Evolutionary conservation across 2,329 filamentous ascomycete species (phyloP).

Genomic region (Alternaria gansuensis): DNA sequence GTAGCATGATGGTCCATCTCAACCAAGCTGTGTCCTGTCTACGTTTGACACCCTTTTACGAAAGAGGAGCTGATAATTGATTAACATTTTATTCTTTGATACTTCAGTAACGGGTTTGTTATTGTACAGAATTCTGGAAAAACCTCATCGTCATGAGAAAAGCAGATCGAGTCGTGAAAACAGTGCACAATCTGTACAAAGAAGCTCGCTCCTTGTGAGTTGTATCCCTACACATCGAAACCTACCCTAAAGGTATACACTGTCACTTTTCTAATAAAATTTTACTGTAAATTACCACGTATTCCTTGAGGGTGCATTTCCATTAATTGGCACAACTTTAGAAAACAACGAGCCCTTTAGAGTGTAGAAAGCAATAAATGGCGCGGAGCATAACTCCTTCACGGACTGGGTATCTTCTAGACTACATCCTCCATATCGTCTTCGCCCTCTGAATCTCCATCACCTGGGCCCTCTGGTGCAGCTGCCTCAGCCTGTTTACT

Average conservation of each 20-base stretch:
- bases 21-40: not conserved
- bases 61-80: no score
- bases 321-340: no score
- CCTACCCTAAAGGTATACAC: not conserved
- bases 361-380: no score
- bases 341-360: no score
- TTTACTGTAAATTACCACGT: not conserved
- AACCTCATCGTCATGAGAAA: no score
- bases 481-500: conserved; percentile 43
- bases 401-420: conserved; percentile 25
- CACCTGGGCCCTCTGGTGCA: conserved; percentile 58
- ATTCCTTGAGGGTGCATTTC: not conserved
- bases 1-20: conserved; percentile 1
- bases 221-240: not conserved
- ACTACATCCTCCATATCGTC: conserved; percentile 82
- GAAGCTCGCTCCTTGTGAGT: no score
- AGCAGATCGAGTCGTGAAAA: no score
- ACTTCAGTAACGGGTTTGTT: no score
- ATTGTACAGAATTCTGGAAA: no score
- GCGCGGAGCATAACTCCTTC: not conserved
- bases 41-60: no score
- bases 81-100: no score
- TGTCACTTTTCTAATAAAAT: not conserved
- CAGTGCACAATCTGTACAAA: no score
- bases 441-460: conserved; percentile 72